phyloP scores from a whole-genome alignment of 192 early-diverging fungal genomes.

The Rhizophlyctis rosea region DNA sequence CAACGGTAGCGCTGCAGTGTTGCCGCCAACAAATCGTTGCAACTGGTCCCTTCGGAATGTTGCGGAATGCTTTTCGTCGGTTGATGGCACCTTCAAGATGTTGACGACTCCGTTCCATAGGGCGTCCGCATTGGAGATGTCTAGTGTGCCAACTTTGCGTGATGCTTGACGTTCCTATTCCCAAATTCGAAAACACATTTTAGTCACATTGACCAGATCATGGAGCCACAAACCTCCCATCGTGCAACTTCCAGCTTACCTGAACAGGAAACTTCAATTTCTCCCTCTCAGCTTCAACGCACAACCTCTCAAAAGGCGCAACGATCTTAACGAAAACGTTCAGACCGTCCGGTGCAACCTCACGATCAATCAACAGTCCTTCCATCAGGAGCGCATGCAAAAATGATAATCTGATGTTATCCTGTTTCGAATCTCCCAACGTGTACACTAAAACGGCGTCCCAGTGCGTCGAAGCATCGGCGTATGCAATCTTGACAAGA shows the following conservation, averaged over 20 bases:
- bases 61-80: not conserved
- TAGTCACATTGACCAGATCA: not conserved
- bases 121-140: not conserved
- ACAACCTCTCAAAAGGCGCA: constrained; percentile 23
- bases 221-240: constrained; percentile 1
- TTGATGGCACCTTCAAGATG: not conserved
- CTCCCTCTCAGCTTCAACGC: constrained; percentile 29
- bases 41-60: constrained; percentile 10
- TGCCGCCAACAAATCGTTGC: constrained; percentile 10
- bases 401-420: constrained; percentile 14
- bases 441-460: constrained; percentile 36
- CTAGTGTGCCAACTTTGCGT: not conserved
- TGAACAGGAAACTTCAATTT: constrained; percentile 26
- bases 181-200: constrained; percentile 7
- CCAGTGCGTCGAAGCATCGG: constrained; percentile 26
- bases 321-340: constrained; percentile 26
- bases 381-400: constrained; percentile 30
- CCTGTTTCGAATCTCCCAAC: not conserved
- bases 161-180: constrained; percentile 1
- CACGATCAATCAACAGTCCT: constrained; percentile 30
- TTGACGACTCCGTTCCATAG: constrained; percentile 1
- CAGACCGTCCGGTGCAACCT: constrained; percentile 13
- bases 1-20: constrained; percentile 1
- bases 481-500: constrained; percentile 33
- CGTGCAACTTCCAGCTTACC: constrained; percentile 1